A percentile compares a stretch with the other conserved stretches of the same genome.
phyloP scores from a whole-genome alignment of 2,329 filamentous ascomycete genomes.

The Pseudogymnoascus sp. region DNA sequence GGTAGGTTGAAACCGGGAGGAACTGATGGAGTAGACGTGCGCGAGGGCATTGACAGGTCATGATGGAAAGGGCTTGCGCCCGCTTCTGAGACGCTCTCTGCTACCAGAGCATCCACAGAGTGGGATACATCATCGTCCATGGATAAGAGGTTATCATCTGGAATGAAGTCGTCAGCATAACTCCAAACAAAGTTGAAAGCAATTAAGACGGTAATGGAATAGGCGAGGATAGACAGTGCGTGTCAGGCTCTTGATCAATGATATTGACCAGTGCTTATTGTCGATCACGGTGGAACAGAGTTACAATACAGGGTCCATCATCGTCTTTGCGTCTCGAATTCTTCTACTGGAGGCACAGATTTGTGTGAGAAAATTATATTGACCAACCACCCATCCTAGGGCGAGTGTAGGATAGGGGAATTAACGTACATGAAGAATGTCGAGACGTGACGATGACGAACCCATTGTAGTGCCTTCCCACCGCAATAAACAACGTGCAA shows the following conservation, averaged over 20 bases:
- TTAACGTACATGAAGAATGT: constrained; percentile 57
- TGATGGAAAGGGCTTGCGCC: constrained; percentile 12
- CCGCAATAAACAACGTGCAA: constrained; percentile 17
- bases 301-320: constrained; percentile 52
- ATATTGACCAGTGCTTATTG: not conserved
- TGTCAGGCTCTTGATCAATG: constrained; percentile 14
- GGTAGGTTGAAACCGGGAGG: constrained; percentile 40
- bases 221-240: not conserved
- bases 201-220: not conserved
- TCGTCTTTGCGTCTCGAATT: constrained; percentile 43
- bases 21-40: constrained; percentile 31
- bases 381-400: constrained; percentile 31
- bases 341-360: constrained; percentile 31
- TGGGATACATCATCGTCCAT: constrained; percentile 52
- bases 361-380: constrained; percentile 41
- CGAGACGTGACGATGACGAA: constrained; percentile 61
- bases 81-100: constrained; percentile 37
- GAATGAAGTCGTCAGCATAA: constrained; percentile 19
- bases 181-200: not conserved
- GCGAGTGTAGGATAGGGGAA: constrained; percentile 31
- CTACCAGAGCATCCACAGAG: constrained; percentile 61
- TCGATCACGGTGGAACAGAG: constrained; percentile 19
- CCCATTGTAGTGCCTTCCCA: constrained; percentile 35
- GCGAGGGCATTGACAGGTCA: constrained; percentile 18
- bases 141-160: constrained; percentile 54